Evolutionary conservation across 257 asterid species (phyloP), one percentile per base, ranked within the genome.

Genomic region (Avicennia marina): DNA sequence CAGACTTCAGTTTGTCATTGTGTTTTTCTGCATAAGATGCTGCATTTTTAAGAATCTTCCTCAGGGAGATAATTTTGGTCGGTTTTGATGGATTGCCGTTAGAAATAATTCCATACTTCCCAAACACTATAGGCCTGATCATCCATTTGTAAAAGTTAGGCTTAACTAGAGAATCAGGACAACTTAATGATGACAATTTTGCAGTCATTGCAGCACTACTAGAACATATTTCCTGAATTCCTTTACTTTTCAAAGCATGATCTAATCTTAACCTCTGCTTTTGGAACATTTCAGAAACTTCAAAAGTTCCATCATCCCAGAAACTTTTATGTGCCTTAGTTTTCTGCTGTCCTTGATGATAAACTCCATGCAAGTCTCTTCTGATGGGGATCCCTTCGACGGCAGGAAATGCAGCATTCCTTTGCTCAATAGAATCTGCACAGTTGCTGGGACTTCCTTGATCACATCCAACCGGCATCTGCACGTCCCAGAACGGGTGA

Each of bases 71-170:
- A 67, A 77, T 63, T 71, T 77, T 80, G 22, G 76, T 48, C 32
- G 79, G 75, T 55, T 75, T 83, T 24, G 53, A 63, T 26, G 72
- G 58, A 51, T 75, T 69, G 22, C 64, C 88, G 62, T 78, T 83
- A 53, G 85, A 69, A 52, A 83, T 80, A 66, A 80, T 66, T 24
- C 88, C 93, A 69, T 77, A 83, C 66, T 72, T 77, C 56, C 78
- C 85, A 49, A 60, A 56, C 45, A 78, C 83, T 27, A 67, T 52
- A 49, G 91, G 91, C 69, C 72, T 75, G 56, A 42, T 70, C 60
- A 44, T 63, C 66, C 60, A 40, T 39, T 60, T 66, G 58, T 43
- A 52, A 39, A 48, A 43, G 66, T 49, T 69, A 13, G 61, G 60
- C 58, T 64, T 54, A 53, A 49, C 60, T 31, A 58, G 53, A 58